Base-by-base conservation (phyloP, 371 early-diverging fungal genomes). In the Cokeromyces recurvatus region DNA sequence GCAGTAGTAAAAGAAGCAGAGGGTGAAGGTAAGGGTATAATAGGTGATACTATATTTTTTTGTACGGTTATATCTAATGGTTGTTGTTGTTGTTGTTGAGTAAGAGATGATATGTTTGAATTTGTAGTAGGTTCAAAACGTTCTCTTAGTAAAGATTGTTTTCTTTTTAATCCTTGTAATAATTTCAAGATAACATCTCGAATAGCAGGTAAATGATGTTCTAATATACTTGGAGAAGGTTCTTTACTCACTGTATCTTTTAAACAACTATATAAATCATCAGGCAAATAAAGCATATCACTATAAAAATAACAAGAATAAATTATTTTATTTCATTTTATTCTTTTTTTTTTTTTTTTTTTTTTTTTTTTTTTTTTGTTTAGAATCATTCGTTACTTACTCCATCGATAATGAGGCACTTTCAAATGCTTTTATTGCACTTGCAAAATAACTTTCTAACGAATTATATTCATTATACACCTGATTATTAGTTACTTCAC, bases 131-230 rank as follows among this genome's bases (percentile, higher is more conserved):
- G 36, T 22, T 59, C 64, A 16, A 40, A 43, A 32, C 64, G 39
- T 11, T 73, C 62, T 12, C 74, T 55, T 41, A 74, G 57, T 14
- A 65, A 37, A 20, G 68, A 68, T 49, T 82, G 81, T 34, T 79
- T 81, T 20, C 46, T 56, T 43, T 78, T 79, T 17, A 83, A 52
- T 2, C 74, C 71, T 37, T 78, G 76, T 9, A 83, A 48, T 17
- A 83, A 51, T 27, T 50, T 57, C 31, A 83, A 59, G 44, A 83
- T 78, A 22, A 68, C 62, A 29, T 78, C 77, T 25, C 75, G 72
- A 36, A 83, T 81, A 3, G 58, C 48, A 15, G 84, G 80, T 17
- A 83, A 34, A 38, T 79, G 69, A 12, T 65, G 57, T 32, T 83
- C 83, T 19, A 83, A 46, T 7, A 68, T 64, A 3, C 51, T 15